phyloP scores from a whole-genome alignment of 768 basidiomycete genomes.

The Pholiota conissans region DNA sequence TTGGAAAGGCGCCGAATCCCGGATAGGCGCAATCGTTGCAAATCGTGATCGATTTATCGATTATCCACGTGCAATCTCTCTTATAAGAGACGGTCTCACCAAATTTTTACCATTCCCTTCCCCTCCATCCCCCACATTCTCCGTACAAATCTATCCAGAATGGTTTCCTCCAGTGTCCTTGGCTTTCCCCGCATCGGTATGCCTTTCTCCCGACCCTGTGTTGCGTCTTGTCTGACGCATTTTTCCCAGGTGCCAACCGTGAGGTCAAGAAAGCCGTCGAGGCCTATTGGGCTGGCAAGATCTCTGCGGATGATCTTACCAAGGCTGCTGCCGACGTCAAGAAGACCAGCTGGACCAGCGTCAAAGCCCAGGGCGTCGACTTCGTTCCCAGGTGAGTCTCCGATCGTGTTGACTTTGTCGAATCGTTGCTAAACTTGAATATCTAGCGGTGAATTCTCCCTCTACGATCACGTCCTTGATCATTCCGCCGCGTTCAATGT shows the following conservation, averaged over 20 bases:
- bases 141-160: slow-evolving; percentile 31
- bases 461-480: slow-evolving; percentile 98
- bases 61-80: slow-evolving; percentile 37
- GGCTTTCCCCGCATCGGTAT: slow-evolving; percentile 91
- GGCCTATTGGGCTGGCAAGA: slow-evolving; percentile 96
- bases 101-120: slow-evolving; percentile 25
- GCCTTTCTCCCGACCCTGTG: slow-evolving; percentile 15
- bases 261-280: slow-evolving; percentile 98
- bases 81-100: slow-evolving; percentile 30
- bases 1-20: slow-evolving; percentile 6
- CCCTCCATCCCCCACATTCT: slow-evolving; percentile 21
- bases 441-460: slow-evolving; percentile 91
- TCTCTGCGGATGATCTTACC: slow-evolving; percentile 83
- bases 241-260: slow-evolving; percentile 75
- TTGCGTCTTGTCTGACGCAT: slow-evolving; percentile 2
- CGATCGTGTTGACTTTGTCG: slow-evolving; percentile 14
- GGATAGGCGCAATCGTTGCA: slow-evolving; percentile 12
- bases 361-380: slow-evolving; percentile 87
- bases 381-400: slow-evolving; percentile 81
- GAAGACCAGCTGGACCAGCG: slow-evolving; percentile 82
- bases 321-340: slow-evolving; percentile 86
- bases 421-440: slow-evolving; percentile 12
- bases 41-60: slow-evolving; percentile 34
- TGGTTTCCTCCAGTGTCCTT: slow-evolving; percentile 85
- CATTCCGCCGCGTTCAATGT: slow-evolving; percentile 96